Evolutionary conservation across 1,284 basidiomycete species (phyloP), one percentile per base, ranked within the genome.

Genomic region (Trametes hirsuta): DNA sequence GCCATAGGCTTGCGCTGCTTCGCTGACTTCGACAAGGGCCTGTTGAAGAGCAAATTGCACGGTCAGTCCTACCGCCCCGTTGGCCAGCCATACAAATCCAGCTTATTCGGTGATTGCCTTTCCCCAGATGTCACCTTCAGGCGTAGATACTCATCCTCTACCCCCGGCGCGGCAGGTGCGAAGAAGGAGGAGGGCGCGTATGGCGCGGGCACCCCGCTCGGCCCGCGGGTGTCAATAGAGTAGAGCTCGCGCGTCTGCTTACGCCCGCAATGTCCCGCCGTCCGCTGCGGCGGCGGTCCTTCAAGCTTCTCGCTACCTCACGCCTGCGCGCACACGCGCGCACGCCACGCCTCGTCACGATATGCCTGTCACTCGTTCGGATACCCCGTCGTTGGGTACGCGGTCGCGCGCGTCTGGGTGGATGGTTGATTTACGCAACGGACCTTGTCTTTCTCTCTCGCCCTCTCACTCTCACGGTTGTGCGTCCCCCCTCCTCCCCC

Each of bases 1-100:
- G 81, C 77, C 10, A 82, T 93, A 30, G 91, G 91, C 36, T 71
- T 93, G 14, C 85, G 87, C 51, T 93, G 91, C 70, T 90, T 91
- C 75, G 72, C 81, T 48, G 91, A 93, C 75, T 93, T 93, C 68
- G 87, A 90, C 74, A 85, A 85, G 71, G 91, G 91, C 25, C 76
- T 93, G 25, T 76, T 79, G 48, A 74, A 79, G 24, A 87, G 90
- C 52, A 93, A 93, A 79, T 79, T 83, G 62, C 82, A 86, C 68
- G 85, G 91, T 92, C 76, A 83, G 89, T 81, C 72, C 21, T 75
- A 77, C 71, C 68, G 69, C 59, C 75, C 71, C 69, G 70, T 77
- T 55, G 66, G 63, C 36, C 59, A 53, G 49, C 59, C 61, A 57
- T 58, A 67, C 54, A 69, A 62, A 58, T 65, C 69, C 40, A 63